Conservation (phyloP, 768 basidiomycete species). For the Boletus bicolor region DNA sequence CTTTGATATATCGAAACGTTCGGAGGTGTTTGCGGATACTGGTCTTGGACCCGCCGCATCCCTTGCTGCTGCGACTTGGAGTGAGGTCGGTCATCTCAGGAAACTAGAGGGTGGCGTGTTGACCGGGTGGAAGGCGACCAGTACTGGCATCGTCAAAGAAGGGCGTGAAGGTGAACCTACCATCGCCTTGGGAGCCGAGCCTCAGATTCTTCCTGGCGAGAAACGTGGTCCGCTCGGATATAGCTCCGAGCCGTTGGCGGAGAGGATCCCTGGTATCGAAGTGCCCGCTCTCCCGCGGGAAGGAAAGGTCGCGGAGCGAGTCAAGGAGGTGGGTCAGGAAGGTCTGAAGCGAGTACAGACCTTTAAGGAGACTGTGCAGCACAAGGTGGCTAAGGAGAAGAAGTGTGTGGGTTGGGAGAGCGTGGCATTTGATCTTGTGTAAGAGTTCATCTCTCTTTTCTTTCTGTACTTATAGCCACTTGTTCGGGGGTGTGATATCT, state of each 20-base stretch:
- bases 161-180: constrained; percentile 33
- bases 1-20: constrained; percentile 55
- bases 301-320: constrained; percentile 32
- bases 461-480: neutral
- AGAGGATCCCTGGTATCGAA: constrained; percentile 5
- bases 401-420: constrained; percentile 47
- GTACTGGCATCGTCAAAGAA: constrained; percentile 61
- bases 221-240: constrained; percentile 67
- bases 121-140: constrained; percentile 52
- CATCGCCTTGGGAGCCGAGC: constrained; percentile 70
- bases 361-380: constrained; percentile 43
- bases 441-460: neutral
- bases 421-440: constrained; percentile 41
- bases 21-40: constrained; percentile 63
- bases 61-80: constrained; percentile 63
- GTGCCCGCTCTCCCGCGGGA: neutral
- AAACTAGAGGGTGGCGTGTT: constrained; percentile 35
- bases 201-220: constrained; percentile 65
- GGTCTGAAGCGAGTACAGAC: constrained; percentile 36
- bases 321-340: constrained; percentile 33
- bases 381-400: constrained; percentile 40
- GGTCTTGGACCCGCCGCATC: constrained; percentile 50
- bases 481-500: neutral
- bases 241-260: constrained; percentile 37
- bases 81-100: constrained; percentile 60